These are phyloP conservation scores for Phytophthora sp. DNA, from an alignment of 352 stramenopile genomes.

Conservation along the genomic window DNA sequence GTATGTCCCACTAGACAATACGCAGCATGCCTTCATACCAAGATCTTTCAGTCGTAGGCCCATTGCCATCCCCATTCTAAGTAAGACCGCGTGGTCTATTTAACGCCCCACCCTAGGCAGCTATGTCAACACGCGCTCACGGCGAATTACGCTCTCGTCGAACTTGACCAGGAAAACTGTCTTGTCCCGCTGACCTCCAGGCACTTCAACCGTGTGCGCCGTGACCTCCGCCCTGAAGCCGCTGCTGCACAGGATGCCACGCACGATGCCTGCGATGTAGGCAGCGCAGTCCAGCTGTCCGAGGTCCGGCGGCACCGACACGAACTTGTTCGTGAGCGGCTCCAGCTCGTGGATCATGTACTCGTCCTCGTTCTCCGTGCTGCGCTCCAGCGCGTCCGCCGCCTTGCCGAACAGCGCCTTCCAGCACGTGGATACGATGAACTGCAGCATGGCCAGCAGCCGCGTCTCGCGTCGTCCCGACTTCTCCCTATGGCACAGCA, in stretches of 20 bases:
- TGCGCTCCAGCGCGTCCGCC: constrained; percentile 96
- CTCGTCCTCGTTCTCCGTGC: constrained; percentile 97
- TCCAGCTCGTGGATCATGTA: constrained; percentile 98
- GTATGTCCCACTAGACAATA: constrained; percentile 49
- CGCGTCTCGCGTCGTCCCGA: constrained; percentile 79
- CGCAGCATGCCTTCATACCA: background rate
- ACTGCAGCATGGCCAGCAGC: constrained; percentile 91
- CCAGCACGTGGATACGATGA: constrained; percentile 95
- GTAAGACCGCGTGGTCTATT: constrained; percentile 44
- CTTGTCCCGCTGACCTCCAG: constrained; percentile 68
- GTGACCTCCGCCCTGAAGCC: constrained; percentile 84
- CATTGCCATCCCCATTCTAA: constrained; percentile 6
- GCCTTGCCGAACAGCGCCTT: constrained; percentile 97
- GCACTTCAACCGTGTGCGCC: constrained; percentile 76
- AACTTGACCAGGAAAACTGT: constrained; percentile 91
- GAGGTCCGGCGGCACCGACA: constrained; percentile 95
- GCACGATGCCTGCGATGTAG: constrained; percentile 96
- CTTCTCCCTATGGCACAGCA: constrained; percentile 90
- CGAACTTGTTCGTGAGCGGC: constrained; percentile 96
- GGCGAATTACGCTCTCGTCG: constrained; percentile 80
- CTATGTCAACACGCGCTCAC: constrained; percentile 73
- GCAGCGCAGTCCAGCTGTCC: constrained; percentile 96
- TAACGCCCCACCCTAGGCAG: constrained; percentile 21
- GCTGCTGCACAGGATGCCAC: constrained; percentile 86
- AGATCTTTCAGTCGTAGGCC: background rate